Evolutionary conservation across 305 asterid genomes (phyloP), one percentile per base, ranked within the genome.

Genomic region (Stenogyne calaminthoides): DNA sequence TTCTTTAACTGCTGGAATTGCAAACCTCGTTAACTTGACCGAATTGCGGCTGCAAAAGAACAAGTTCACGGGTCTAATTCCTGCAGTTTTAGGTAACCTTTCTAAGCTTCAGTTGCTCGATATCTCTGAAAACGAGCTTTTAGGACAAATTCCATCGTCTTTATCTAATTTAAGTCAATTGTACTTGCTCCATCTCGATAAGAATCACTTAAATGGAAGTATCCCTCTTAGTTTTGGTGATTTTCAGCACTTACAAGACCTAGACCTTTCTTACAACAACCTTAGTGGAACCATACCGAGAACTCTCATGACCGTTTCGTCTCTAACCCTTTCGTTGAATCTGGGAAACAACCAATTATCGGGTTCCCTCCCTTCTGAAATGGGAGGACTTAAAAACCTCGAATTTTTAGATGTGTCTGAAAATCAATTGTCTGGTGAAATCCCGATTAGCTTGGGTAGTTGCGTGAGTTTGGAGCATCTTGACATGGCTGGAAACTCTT

Each of bases 191-290:
- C 72, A 76, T 67, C 73, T 76, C 20, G 62, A 68, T 16, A 72
- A 76, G 3, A 84, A 84, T 67, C 56, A 42, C 32, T 73, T 83
- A 67, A 69, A 68, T 9, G 77, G 83, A 29, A 67, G 56, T 8
- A 80, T 83, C 44, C 84, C 88, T 56, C 39, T 8, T 29, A 81
- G 44, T 66, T 71, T 81, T 15, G 79, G 80, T 1, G 61, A 76
- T 46, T 70, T 79, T 40, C 60, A n/a, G 56, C 39, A 73, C 71
- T 64, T 84, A 70, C 77, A 78, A 70, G 75, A 72, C 14, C 42
- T 84, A 54, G 83, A 81, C 75, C 79, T 84, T 39, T 84, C 84
- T 42, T 74, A 70, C 32, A 84, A 81, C 71, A 56, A 78, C 39
- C 80, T 80, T 1, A 76, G 60, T 66, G 82, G 87, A 4, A 62